Conservation (phyloP, 2,329 filamentous ascomycete genomes). For the Cordyceps cateniannulata region DNA sequence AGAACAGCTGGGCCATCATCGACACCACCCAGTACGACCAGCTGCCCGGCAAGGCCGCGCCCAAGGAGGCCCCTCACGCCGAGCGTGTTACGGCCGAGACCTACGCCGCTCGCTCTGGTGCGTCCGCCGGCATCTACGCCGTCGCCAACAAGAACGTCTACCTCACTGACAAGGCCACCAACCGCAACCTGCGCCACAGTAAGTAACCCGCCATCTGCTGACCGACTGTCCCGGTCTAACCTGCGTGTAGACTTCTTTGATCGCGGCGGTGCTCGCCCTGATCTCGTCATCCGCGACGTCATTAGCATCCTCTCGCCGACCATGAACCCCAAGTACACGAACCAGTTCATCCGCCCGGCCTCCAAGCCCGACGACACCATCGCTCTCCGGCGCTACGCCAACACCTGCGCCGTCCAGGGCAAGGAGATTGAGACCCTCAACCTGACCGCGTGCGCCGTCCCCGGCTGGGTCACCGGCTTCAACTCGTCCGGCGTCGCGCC, state of each 20-base stretch:
- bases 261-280: slow-evolving; percentile 8
- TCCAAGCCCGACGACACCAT: not conserved
- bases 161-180: slow-evolving; percentile 9
- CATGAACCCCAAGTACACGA: not conserved
- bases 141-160: slow-evolving; percentile 11
- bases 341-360: not conserved
- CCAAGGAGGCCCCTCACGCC: not conserved
- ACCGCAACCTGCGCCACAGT: slow-evolving; percentile 13
- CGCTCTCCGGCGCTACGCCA: not conserved
- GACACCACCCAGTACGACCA: slow-evolving; percentile 13
- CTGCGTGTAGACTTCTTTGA: slow-evolving; percentile 11
- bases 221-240: not conserved
- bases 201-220: not conserved
- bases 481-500: not conserved
- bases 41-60: slow-evolving; percentile 5
- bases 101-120: not conserved
- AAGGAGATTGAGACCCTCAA: not conserved
- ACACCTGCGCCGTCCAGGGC: not conserved
- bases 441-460: not conserved
- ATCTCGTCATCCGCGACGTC: slow-evolving; percentile 5
- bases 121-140: not conserved
- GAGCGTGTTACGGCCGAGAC: not conserved
- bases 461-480: not conserved
- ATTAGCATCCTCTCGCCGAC: slow-evolving; percentile 1
- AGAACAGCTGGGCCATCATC: slow-evolving; percentile 11